A percentile compares a stretch with the other conserved stretches of the same genome.
These are phyloP conservation scores for Stellera chamaejasme DNA, from an alignment of 345 rosid genomes.

Conservation along the genomic window DNA sequence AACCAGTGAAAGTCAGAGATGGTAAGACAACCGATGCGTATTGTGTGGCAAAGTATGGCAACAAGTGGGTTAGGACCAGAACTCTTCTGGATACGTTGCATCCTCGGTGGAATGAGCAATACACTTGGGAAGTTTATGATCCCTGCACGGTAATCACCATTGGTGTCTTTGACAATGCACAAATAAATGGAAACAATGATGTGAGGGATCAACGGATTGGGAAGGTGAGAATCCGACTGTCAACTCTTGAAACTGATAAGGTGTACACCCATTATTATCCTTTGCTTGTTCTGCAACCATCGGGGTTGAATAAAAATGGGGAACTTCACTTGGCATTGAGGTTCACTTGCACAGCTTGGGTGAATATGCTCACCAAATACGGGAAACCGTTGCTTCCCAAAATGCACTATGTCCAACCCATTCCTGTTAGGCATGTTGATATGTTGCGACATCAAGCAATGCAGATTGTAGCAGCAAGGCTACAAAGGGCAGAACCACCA, in stretches of 20 bases:
- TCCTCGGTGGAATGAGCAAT: slow-evolving; percentile 16
- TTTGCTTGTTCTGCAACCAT: slow-evolving; percentile 27
- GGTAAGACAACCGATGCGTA: slow-evolving; percentile 34
- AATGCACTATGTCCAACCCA: slow-evolving; percentile 46
- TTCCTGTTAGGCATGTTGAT: slow-evolving; percentile 36
- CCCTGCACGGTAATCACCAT: slow-evolving; percentile 6
- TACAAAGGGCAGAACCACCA: slow-evolving; percentile 43
- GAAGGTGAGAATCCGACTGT: slow-evolving; percentile 46
- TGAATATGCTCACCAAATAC: slow-evolving; percentile 38
- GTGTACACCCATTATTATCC: slow-evolving; percentile 53
- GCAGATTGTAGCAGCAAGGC: slow-evolving; percentile 31
- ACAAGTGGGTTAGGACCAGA: slow-evolving; percentile 34
- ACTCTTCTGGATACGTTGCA: slow-evolving; percentile 23
- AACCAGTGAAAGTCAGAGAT: slow-evolving; percentile 32
- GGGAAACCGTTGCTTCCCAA: slow-evolving; percentile 39
- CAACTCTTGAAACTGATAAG: slow-evolving; percentile 39
- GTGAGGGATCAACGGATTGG: slow-evolving; percentile 30
- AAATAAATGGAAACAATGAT: slow-evolving; percentile 29
- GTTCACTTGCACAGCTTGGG: slow-evolving; percentile 33
- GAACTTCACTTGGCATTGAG: slow-evolving; percentile 47
- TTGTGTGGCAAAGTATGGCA: slow-evolving; percentile 42
- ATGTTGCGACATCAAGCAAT: slow-evolving; percentile 41
- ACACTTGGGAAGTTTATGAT: slow-evolving; percentile 8
- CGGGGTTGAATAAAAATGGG: slow-evolving; percentile 39
- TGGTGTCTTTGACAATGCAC: slow-evolving; percentile 27